Evolutionary conservation across 1,139 yeast species (phyloP).

Genomic region (Casaregolazyma suthepensis): DNA sequence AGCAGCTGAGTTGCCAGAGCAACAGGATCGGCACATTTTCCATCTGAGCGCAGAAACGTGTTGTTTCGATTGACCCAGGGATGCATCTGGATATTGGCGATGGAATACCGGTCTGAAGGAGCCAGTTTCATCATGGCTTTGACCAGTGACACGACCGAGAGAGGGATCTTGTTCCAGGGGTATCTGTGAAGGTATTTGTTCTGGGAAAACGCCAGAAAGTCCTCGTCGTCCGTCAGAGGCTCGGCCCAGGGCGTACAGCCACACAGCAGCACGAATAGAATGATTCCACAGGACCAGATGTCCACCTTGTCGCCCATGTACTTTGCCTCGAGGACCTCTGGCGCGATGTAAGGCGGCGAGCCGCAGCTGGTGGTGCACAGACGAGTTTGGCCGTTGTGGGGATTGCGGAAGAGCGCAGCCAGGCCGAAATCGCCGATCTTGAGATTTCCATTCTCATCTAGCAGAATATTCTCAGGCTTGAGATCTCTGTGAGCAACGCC

Average conservation of each 20-base stretch:
- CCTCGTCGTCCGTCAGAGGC: constrained; percentile 45
- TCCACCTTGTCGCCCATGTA: constrained; percentile 32
- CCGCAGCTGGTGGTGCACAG: constrained; percentile 43
- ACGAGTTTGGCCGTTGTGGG: constrained; percentile 55
- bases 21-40: constrained; percentile 44
- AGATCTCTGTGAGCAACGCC: constrained; percentile 87
- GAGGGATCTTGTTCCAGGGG: constrained; percentile 45
- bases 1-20: constrained; percentile 45
- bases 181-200: constrained; percentile 20
- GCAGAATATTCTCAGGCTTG: constrained; percentile 77
- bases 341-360: constrained; percentile 63
- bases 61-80: constrained; percentile 47
- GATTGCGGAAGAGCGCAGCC: constrained; percentile 49
- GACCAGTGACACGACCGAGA: constrained; percentile 44
- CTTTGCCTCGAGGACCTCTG: constrained; percentile 47
- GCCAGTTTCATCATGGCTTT: constrained; percentile 45
- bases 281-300: constrained; percentile 61
- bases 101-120: constrained; percentile 38
- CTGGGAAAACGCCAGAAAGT: constrained; percentile 39
- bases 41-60: constrained; percentile 40
- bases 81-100: constrained; percentile 41
- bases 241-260: constrained; percentile 67
- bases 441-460: constrained; percentile 60
- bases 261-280: constrained; percentile 50
- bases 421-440: constrained; percentile 66